Base-by-base conservation (phyloP, 179 eudicot species). In the Silene coronaria region DNA sequence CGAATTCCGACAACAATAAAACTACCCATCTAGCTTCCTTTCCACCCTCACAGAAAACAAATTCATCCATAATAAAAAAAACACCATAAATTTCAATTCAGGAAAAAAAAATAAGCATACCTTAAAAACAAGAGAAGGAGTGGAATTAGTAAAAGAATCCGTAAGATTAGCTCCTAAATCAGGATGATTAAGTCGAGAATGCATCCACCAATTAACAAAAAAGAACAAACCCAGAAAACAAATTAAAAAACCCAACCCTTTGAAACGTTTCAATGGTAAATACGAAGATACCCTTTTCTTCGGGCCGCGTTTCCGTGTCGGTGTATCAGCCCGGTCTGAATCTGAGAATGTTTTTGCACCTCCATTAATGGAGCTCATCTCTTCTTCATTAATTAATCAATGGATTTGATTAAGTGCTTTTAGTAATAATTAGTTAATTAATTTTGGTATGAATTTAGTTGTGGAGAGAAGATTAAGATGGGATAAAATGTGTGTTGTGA, bases 121-220 rank as follows among this genome's bases (percentile, higher is more conserved):
- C 42, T 36, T 36, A 48, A 16, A 16, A 48, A 16, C 5, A 14
- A 16, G 55, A 8, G 58, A 14, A 65, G 87, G 28, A 7, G 38
- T 74, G 2, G 80, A 76, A 57, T 67, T 74, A 27, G 60, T 21
- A 22, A 24, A 6, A 16, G 76, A 70, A 4, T 76, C 67, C 42
- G n/a, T 60, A 69, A 76, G 12, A 72, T 79, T 72, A 17, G 83
- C 63, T 7, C 21, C 80, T 32, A 78, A 62, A 46, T 72, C 78
- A 28, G 80, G 46, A 68, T 76, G 67, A 68, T 26, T 74, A 71
- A 85, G 83, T 59, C 80, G 79, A 38, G 55, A 85, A 80, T 82
- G 84, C 86, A 85, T 82, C 86, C 86, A 85, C 81, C 86, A 83
- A 80, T 83, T 77, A 3, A 85, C 16, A 60, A 83, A 28, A 10